Conservation (phyloP, 176 grass and related monocot genomes). For the Oryza brachyantha region DNA sequence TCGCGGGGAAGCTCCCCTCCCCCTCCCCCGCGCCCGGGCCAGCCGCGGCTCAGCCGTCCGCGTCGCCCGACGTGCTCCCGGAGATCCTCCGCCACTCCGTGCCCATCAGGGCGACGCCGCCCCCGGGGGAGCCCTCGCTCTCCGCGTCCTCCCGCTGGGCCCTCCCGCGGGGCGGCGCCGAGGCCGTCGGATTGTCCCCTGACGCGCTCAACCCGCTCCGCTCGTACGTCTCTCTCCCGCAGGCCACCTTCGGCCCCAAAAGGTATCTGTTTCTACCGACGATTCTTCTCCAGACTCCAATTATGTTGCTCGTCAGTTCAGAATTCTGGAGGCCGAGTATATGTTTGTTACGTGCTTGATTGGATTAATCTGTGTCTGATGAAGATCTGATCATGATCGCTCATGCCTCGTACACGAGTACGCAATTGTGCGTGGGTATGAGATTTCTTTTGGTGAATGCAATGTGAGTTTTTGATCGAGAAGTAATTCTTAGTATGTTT, state of each 20-base stretch:
- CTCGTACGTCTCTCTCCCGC: slow-evolving; percentile 71
- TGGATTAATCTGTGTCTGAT: neutral
- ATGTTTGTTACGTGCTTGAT: neutral
- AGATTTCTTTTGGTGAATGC: neutral
- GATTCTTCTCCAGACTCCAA: neutral
- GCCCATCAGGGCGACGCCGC: slow-evolving; percentile 47
- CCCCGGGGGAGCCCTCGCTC: slow-evolving; percentile 37
- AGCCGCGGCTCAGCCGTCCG: neutral
- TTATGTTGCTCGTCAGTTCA: neutral
- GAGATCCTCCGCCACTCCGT: slow-evolving; percentile 86
- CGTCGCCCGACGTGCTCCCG: slow-evolving; percentile 70
- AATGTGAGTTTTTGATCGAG: neutral
- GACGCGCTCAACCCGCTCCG: slow-evolving; percentile 74
- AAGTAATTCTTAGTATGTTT: neutral
- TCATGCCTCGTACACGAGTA: neutral
- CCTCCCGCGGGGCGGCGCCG: slow-evolving; percentile 10
- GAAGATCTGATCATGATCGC: neutral
- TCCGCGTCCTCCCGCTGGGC: slow-evolving; percentile 56
- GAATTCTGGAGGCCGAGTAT: neutral
- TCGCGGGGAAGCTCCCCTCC: slow-evolving; percentile 56
- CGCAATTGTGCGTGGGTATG: neutral
- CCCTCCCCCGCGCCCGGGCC: slow-evolving; percentile 14
- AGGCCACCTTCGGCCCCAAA: slow-evolving; percentile 87
- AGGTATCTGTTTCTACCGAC: slow-evolving; percentile 10
- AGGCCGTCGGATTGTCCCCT: slow-evolving; percentile 15